Percentiles rank a stretch among this genome's conserved stretches.
phyloP scores from a whole-genome alignment of 495 filamentous ascomycete species.

The Neurospora discreta region DNA sequence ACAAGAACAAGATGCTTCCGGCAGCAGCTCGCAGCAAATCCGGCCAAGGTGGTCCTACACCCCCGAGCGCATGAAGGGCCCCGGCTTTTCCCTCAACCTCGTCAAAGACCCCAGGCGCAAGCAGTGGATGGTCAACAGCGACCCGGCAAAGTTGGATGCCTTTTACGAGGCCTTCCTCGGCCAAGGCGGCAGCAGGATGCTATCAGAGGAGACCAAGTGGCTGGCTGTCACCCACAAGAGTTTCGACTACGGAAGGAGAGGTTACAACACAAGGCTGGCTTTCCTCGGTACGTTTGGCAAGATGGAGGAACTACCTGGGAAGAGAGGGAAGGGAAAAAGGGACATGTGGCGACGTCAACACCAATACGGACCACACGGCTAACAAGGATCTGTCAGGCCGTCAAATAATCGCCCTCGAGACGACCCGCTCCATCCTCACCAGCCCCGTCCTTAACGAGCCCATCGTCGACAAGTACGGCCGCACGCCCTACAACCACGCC shows the following conservation, averaged over 20 bases:
- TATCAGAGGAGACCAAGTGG: constrained; percentile 92
- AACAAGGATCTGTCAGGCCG: constrained; percentile 44
- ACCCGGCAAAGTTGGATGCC: constrained; percentile 57
- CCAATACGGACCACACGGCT: neutral
- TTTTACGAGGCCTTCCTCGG: constrained; percentile 68
- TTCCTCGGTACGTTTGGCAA: constrained; percentile 60
- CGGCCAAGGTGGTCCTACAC: constrained; percentile 74
- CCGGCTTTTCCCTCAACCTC: constrained; percentile 45
- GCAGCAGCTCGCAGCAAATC: neutral
- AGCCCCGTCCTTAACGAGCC: constrained; percentile 21
- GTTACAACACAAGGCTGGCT: constrained; percentile 89
- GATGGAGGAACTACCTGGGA: constrained; percentile 63
- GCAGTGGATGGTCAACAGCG: constrained; percentile 58
- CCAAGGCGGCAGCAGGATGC: constrained; percentile 51
- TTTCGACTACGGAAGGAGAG: constrained; percentile 88
- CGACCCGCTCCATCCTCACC: constrained; percentile 57
- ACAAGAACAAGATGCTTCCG: neutral
- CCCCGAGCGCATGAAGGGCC: constrained; percentile 63
- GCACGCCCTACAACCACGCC: constrained; percentile 60
- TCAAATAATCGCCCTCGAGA: constrained; percentile 68
- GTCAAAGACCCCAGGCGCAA: constrained; percentile 34
- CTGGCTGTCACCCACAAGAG: constrained; percentile 96
- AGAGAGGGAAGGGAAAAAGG: constrained; percentile 24
- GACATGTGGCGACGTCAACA: neutral
- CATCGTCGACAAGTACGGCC: constrained; percentile 34